These are phyloP conservation scores for Peronosclerospora sorghi DNA, from an alignment of 352 stramenopile species.

Conservation along the genomic window DNA sequence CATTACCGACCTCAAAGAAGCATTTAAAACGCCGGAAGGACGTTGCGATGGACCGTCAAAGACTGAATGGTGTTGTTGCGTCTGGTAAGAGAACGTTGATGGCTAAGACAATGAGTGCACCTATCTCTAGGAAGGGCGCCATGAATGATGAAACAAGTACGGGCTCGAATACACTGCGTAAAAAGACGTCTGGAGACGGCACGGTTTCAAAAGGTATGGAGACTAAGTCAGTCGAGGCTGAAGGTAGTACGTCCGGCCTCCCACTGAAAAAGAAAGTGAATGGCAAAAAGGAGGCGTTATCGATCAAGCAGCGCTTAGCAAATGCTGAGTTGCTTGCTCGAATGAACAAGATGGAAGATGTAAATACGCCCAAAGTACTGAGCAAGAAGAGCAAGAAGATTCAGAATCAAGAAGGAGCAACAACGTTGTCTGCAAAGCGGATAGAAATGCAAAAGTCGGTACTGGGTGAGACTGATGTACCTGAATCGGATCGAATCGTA, in stretches of 20 bases:
- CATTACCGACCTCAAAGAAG: slow-evolving; percentile 17
- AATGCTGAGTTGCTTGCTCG: slow-evolving; percentile 40
- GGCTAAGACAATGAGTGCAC: slow-evolving; percentile 6
- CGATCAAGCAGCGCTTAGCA: slow-evolving; percentile 30
- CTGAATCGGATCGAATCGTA: slow-evolving; percentile 10
- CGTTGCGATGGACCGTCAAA: slow-evolving; percentile 5
- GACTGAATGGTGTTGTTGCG: neutral
- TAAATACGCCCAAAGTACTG: slow-evolving; percentile 53
- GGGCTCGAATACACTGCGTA: neutral
- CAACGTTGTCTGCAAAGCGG: slow-evolving; percentile 27
- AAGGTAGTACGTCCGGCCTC: neutral
- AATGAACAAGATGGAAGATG: slow-evolving; percentile 46
- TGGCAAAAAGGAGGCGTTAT: slow-evolving; percentile 22
- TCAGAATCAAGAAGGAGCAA: slow-evolving; percentile 22
- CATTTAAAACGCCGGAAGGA: slow-evolving; percentile 28
- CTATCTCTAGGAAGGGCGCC: slow-evolving; percentile 6
- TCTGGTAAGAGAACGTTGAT: slow-evolving; percentile 8
- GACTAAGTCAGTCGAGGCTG: slow-evolving; percentile 4
- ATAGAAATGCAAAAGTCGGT: slow-evolving; percentile 37
- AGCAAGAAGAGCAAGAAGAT: slow-evolving; percentile 36
- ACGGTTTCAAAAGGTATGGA: neutral
- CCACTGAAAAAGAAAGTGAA: slow-evolving; percentile 9
- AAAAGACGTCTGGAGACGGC: slow-evolving; percentile 3
- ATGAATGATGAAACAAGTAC: slow-evolving; percentile 3
- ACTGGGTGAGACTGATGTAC: slow-evolving; percentile 4